phyloP scores from a whole-genome alignment of 2,329 filamentous ascomycete species.

The Orbilia quercus region DNA sequence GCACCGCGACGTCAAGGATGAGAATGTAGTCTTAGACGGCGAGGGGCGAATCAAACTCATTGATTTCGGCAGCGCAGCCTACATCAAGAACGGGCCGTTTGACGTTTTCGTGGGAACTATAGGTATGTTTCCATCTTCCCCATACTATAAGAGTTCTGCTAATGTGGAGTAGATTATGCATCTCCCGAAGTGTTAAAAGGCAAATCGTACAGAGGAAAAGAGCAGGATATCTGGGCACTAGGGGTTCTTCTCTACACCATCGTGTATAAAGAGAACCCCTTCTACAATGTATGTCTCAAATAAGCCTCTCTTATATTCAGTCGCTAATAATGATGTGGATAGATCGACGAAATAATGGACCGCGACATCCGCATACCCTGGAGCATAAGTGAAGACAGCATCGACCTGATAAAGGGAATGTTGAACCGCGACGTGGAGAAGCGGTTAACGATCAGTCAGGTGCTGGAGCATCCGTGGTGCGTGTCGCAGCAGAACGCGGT shows the following conservation, averaged over 20 bases:
- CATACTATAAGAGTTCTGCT: conserved; percentile 48
- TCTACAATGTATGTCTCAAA: conserved; percentile 74
- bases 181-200: conserved; percentile 97
- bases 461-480: conserved; percentile 90
- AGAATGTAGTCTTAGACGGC: conserved; percentile 95
- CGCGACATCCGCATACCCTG: conserved; percentile 92
- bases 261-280: conserved; percentile 99
- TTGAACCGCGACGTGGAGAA: conserved; percentile 87
- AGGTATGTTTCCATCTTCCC: conserved; percentile 71
- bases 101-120: conserved; percentile 99
- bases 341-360: conserved; percentile 97
- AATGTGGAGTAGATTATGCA: conserved; percentile 79
- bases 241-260: conserved; percentile 98
- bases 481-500: conserved; percentile 56
- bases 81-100: conserved; percentile 98
- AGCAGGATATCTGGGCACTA: conserved; percentile 97
- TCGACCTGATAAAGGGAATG: conserved; percentile 91
- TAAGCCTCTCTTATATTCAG: neutral
- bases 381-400: conserved; percentile 87
- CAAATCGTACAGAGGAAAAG: conserved; percentile 89
- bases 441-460: conserved; percentile 85
- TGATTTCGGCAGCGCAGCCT: conserved; percentile 96
- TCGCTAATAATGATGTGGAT: conserved; percentile 8
- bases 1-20: conserved; percentile 98
- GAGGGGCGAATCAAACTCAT: conserved; percentile 97